phyloP scores from a whole-genome alignment of 2,329 filamentous ascomycete species.

The Ophiostoma montium region DNA sequence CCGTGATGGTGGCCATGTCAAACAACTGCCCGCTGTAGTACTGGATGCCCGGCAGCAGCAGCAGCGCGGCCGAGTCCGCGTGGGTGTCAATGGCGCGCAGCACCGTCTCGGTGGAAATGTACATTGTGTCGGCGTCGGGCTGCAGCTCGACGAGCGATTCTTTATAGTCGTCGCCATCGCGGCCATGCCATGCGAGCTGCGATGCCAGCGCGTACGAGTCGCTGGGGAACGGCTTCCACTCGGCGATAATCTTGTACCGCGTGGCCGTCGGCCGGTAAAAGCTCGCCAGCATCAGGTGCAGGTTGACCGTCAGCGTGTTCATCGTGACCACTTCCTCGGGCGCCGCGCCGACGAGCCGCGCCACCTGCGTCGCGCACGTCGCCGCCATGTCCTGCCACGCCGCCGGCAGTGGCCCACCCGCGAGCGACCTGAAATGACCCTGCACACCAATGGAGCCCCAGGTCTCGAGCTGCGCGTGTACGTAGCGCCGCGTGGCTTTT shows the following conservation, averaged over 20 bases:
- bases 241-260: conserved; percentile 68
- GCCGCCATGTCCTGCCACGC: conserved; percentile 72
- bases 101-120: conserved; percentile 57
- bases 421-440: conserved; percentile 62
- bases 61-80: conserved; percentile 55
- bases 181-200: conserved; percentile 58
- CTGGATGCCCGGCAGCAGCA: conserved; percentile 77
- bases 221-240: conserved; percentile 80
- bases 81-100: conserved; percentile 61
- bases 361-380: conserved; percentile 53
- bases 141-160: conserved; percentile 66
- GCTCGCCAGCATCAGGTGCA: conserved; percentile 71
- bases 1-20: conserved; percentile 68
- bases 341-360: conserved; percentile 62
- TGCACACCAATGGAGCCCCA: conserved; percentile 78
- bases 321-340: conserved; percentile 77
- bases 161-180: conserved; percentile 48
- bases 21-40: conserved; percentile 87
- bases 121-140: conserved; percentile 42
- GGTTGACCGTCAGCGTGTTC: conserved; percentile 71
- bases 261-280: conserved; percentile 59
- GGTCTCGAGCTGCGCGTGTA: conserved; percentile 62
- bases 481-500: conserved; percentile 46
- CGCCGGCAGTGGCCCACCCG: conserved; percentile 43
- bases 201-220: conserved; percentile 81